These are phyloP conservation scores for Diplogelasinospora grovesii DNA, from an alignment of 495 filamentous ascomycete genomes.

Conservation along the genomic window DNA sequence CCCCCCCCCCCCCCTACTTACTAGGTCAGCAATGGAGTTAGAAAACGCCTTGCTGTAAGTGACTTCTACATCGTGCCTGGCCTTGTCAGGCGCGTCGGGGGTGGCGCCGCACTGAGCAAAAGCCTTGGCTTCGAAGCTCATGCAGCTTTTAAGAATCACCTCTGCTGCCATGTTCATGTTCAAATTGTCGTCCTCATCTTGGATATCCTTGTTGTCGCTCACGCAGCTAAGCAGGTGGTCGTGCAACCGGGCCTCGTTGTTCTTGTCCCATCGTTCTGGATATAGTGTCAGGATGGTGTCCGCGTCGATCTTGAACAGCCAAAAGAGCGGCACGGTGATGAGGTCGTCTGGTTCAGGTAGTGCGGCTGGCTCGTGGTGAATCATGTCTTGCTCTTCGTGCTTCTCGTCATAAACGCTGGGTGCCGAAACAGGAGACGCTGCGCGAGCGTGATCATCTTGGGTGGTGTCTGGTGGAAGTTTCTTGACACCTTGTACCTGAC, in stretches of 20 bases:
- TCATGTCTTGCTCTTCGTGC: not conserved
- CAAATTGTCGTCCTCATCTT: not conserved
- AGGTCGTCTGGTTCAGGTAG: conserved; percentile 2
- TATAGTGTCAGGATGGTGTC: conserved; percentile 9
- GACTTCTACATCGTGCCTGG: not conserved
- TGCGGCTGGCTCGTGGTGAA: not conserved
- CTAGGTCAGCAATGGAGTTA: conserved; percentile 5
- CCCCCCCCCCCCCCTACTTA: too few relatives aligned
- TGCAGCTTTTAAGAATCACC: conserved; percentile 1
- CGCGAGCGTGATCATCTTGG: too few relatives aligned
- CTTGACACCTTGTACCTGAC: too few relatives aligned
- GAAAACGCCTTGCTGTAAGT: conserved; percentile 6
- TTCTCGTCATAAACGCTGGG: too few relatives aligned
- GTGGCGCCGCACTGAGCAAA: not conserved
- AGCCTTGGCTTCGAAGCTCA: conserved; percentile 7
- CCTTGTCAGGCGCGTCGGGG: not conserved
- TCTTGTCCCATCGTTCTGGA: conserved; percentile 1
- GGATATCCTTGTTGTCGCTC: conserved; percentile 2
- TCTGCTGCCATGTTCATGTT: not conserved
- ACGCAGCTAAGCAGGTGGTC: conserved; percentile 4
- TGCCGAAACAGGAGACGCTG: too few relatives aligned
- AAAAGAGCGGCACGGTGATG: conserved; percentile 8
- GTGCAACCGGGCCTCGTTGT: conserved; percentile 1
- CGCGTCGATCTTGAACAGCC: conserved; percentile 8
- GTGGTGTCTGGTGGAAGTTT: too few relatives aligned